Evolutionary conservation across 345 rosid genomes (phyloP), one percentile per base, ranked within the genome.

Genomic region (Mallotus nudiflorus): DNA sequence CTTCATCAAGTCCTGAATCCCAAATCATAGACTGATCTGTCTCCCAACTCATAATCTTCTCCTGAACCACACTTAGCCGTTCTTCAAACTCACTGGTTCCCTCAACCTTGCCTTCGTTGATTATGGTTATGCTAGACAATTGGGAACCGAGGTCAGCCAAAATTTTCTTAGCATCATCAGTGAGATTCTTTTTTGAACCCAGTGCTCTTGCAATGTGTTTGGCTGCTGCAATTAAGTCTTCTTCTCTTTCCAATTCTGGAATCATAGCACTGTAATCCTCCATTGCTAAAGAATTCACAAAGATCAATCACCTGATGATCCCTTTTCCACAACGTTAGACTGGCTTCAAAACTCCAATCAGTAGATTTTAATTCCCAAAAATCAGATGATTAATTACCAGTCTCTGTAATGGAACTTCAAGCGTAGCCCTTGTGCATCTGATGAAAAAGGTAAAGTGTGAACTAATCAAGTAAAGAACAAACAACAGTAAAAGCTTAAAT

Each of bases 11-110:
- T 52, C 93, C 86, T 0, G 76, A 79, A 52, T 88, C 91, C 94
- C 96, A 91, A 51, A 89, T 87, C 91, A 89, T 87, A 5, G 91
- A 81, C 73, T 88, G 87, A 79, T 86, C 97, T 0, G 81, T 73
- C 72, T 91, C 94, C 76, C 93, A 77, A 52, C 74, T 83, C 83
- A 82, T 75, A 71, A 93, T 86, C 84, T 89, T 87, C 63, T 89
- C 91, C 65, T 81, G 81, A 77, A 88, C 70, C 72, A 70, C 62
- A 82, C 75, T 75, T 46, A 89, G 83, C 71, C 74, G 80, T 73
- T 65, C 77, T 72, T 83, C 86, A 73, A 73, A 75, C 75, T 86
- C 90, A 55, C 69, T 65, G 1, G 72, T 16, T 39, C 68, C 86
- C 50, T 71, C 82, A 33, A 64, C 79, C 22, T 71, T 33, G 45